phyloP scores from a whole-genome alignment of 2,329 filamentous ascomycete species.

The Chaetothyriales sp. region DNA sequence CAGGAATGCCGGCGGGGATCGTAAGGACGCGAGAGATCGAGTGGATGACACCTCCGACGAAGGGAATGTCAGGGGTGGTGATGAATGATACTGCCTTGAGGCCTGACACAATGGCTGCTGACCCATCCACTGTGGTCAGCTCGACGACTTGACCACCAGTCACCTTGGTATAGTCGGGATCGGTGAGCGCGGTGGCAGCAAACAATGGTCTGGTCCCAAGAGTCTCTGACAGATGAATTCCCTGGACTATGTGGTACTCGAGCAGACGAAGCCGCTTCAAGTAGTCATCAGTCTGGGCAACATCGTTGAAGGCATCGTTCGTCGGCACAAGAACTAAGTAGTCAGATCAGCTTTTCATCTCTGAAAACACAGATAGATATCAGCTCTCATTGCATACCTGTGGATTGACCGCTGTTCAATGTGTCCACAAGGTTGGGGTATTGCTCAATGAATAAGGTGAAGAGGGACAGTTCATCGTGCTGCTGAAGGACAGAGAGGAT shows the following conservation, averaged over 20 bases:
- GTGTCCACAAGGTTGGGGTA: conserved; percentile 9
- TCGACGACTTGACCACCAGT: conserved; percentile 45
- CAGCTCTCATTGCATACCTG: conserved; percentile 5
- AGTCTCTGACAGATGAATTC: conserved; percentile 26
- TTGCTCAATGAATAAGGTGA: conserved; percentile 7
- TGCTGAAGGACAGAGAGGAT: conserved; percentile 11
- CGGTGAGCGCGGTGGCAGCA: conserved; percentile 35
- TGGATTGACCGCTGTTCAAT: conserved; percentile 11
- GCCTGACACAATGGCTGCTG: conserved; percentile 39
- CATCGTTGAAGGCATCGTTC: conserved; percentile 7
- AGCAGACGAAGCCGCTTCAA: conserved; percentile 32
- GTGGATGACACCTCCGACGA: conserved; percentile 41
- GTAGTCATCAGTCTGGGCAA: conserved; percentile 4
- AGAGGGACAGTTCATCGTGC: conserved; percentile 12
- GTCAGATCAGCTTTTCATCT: not conserved
- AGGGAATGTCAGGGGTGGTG: conserved; percentile 33
- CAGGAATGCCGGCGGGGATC: conserved; percentile 31
- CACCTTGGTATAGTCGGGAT: conserved; percentile 40
- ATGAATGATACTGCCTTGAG: conserved; percentile 36
- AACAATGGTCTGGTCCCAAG: conserved; percentile 25
- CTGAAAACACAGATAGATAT: not conserved
- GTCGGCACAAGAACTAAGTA: conserved; percentile 11
- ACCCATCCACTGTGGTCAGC: conserved; percentile 26
- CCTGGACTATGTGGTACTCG: conserved; percentile 44
- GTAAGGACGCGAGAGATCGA: conserved; percentile 36